Percentiles rank a stretch among this genome's conserved stretches.
These are phyloP conservation scores for Curvularia hawaiiensis DNA, from an alignment of 2,329 filamentous ascomycete genomes.

Conservation along the genomic window DNA sequence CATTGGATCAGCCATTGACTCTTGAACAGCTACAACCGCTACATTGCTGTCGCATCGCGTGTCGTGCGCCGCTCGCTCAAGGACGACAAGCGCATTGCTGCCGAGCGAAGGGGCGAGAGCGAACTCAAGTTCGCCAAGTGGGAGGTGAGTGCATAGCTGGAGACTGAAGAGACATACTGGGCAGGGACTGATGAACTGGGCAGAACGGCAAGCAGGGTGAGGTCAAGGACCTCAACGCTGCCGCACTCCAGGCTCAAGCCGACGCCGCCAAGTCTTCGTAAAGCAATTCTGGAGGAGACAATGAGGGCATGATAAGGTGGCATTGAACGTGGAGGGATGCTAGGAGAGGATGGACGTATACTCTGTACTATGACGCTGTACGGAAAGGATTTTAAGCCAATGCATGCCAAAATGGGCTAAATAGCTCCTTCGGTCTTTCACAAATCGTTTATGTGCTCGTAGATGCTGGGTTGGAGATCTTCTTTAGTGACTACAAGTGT, in stretches of 20 bases:
- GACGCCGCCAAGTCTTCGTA: conserved; percentile 53
- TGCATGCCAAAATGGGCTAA: conserved; percentile 33
- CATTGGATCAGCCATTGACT: conserved; percentile 34
- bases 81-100: conserved; percentile 85
- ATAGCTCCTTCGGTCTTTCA: conserved; percentile 1
- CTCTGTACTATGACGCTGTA: conserved; percentile 45
- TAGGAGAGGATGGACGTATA: conserved; percentile 40
- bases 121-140: conserved; percentile 93
- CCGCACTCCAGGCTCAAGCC: conserved; percentile 54
- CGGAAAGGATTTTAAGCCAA: conserved; percentile 33
- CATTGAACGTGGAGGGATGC: conserved; percentile 14
- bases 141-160: conserved; percentile 71
- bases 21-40: conserved; percentile 91
- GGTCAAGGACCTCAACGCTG: conserved; percentile 68
- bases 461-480: not conserved
- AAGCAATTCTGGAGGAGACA: conserved; percentile 7
- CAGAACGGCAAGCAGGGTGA: conserved; percentile 98
- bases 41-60: conserved; percentile 92
- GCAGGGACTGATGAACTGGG: conserved; percentile 28
- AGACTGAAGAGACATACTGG: conserved; percentile 14
- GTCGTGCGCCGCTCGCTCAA: conserved; percentile 96
- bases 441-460: conserved; percentile 5
- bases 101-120: conserved; percentile 88
- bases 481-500: conserved; percentile 9
- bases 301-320: conserved; percentile 11